These are phyloP conservation scores for Caulochytrium protostelioides DNA, from an alignment of 371 early-diverging fungal species.

Conservation along the genomic window DNA sequence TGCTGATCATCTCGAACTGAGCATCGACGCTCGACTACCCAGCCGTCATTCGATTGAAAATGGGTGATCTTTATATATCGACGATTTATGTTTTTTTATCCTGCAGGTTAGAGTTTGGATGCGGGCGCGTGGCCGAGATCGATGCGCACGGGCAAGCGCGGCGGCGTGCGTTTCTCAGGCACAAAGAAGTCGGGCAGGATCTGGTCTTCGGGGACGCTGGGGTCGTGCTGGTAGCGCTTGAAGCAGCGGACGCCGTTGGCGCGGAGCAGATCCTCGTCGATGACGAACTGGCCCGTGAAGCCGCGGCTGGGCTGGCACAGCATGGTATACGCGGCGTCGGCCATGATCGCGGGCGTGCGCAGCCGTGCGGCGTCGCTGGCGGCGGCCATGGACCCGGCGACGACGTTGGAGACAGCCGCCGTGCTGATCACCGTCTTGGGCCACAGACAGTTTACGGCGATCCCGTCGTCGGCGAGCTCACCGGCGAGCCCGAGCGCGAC, in stretches of 20 bases:
- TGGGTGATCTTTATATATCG: too few relatives aligned
- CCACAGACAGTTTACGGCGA: constrained; percentile 65
- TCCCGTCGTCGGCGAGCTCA: constrained; percentile 37
- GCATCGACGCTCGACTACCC: too few relatives aligned
- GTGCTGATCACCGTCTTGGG: constrained; percentile 52
- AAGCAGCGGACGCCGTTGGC: constrained; percentile 41
- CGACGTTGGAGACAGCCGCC: constrained; percentile 34
- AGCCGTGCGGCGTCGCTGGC: constrained; percentile 3
- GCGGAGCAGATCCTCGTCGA: constrained; percentile 50
- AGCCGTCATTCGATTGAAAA: too few relatives aligned
- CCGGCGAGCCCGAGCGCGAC: constrained; percentile 46
- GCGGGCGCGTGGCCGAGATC: too few relatives aligned
- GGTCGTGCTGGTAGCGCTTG: constrained; percentile 32
- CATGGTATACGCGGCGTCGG: constrained; percentile 51
- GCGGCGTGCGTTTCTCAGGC: constrained; percentile 19
- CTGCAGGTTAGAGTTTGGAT: too few relatives aligned
- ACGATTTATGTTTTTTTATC: too few relatives aligned
- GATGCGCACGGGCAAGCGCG: too few relatives aligned
- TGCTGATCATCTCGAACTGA: too few relatives aligned
- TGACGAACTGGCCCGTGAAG: constrained; percentile 48
- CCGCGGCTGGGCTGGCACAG: constrained; percentile 22
- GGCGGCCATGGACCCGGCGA: constrained; percentile 9
- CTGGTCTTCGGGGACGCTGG: constrained; percentile 25
- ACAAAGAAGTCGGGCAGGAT: constrained; percentile 44
- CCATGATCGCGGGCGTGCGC: constrained; percentile 49